Percentiles rank a stretch among this genome's conserved stretches.
Evolutionary conservation across 2,329 filamentous ascomycete species (phyloP).

Genomic region (Pseudopyrenochaeta lycopersici): DNA sequence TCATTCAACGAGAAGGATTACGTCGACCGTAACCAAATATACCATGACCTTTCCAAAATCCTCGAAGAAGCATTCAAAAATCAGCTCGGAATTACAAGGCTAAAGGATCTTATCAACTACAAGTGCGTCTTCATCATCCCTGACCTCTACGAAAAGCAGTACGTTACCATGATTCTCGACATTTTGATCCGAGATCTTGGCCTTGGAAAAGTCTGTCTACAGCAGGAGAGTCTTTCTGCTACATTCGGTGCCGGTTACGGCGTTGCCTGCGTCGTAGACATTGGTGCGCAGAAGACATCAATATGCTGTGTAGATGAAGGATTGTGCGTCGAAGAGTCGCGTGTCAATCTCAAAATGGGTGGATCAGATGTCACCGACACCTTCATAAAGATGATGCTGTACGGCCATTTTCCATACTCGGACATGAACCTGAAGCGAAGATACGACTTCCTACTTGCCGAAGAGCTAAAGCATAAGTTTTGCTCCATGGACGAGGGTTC

Average conservation of each 20-base stretch:
- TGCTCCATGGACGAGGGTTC: conserved; percentile 91
- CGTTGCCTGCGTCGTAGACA: conserved; percentile 92
- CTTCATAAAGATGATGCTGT: conserved; percentile 97
- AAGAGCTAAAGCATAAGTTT: conserved; percentile 93
- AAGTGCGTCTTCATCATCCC: conserved; percentile 97
- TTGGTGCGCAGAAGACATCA: conserved; percentile 96
- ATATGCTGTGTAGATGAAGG: conserved; percentile 97
- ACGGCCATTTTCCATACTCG: conserved; percentile 92
- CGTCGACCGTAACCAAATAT: conserved; percentile 77
- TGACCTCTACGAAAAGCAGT: conserved; percentile 93
- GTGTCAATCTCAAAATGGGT: conserved; percentile 93
- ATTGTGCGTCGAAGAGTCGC: conserved; percentile 91
- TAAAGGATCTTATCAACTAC: conserved; percentile 87
- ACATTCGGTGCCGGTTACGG: conserved; percentile 96
- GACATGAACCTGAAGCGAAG: conserved; percentile 91
- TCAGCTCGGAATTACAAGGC: conserved; percentile 81
- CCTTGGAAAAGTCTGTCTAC: conserved; percentile 88
- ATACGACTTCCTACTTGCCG: conserved; percentile 91
- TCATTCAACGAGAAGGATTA: conserved; percentile 94
- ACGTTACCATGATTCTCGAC: conserved; percentile 84
- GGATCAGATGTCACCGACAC: conserved; percentile 92
- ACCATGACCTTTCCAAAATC: conserved; percentile 86
- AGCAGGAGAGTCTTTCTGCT: conserved; percentile 94
- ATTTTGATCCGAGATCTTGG: conserved; percentile 90
- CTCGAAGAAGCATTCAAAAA: conserved; percentile 85